Evolutionary conservation across 2,329 filamentous ascomycete genomes (phyloP), one percentile per base, ranked within the genome.

Genomic region (Bimuria novae-zelandiae): DNA sequence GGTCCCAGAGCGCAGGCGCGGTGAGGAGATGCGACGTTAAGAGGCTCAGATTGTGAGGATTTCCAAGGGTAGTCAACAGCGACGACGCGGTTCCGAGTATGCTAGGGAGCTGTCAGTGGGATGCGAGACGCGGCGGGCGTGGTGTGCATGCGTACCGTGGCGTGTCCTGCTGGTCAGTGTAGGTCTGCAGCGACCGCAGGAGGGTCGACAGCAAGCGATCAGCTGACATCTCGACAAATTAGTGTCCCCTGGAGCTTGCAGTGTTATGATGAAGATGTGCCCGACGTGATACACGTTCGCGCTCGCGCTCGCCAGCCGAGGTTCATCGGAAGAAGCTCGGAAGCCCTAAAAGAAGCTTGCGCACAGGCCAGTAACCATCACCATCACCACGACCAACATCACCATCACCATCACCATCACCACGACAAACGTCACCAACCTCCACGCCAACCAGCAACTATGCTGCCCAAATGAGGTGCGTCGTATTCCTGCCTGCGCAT

Each of bases 11-110:
- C 7, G 88, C 86, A 3, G 87, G 88, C 0, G 89, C 86, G 1
- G 82, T 83, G 40, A 92, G 81, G 5, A 91, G 80, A 60, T 92
- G 88, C 22, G 86, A 87, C 0, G 88, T 89, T 49, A 92, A 80
- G 11, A 92, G 79, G 35, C 85, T 84, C 64, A 91, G 80, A 71
- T 92, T 92, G 51, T 89, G 81, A 12, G 88, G 88, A 67, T 92
- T 92, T 56, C 84, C 85, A 47, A 92, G 83, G 43, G 83, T 83
- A 14, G 85, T 83, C 50, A 92, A 80, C 25, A 92, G 82, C 33
- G 85, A 83, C 16, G 84, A 81, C 14, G 88, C 89, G 39, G 86
- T 88, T 57, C 82, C 85, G 65, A 89, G 79, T 27, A 87, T 74
- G 55, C 74, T 72, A 56, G 40, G 17, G 19, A 39, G 35, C 11